Percentiles rank a stretch among this genome's conserved stretches.
phyloP scores from a whole-genome alignment of 1,139 yeast species.

The Magnusiomyces magnusii region DNA sequence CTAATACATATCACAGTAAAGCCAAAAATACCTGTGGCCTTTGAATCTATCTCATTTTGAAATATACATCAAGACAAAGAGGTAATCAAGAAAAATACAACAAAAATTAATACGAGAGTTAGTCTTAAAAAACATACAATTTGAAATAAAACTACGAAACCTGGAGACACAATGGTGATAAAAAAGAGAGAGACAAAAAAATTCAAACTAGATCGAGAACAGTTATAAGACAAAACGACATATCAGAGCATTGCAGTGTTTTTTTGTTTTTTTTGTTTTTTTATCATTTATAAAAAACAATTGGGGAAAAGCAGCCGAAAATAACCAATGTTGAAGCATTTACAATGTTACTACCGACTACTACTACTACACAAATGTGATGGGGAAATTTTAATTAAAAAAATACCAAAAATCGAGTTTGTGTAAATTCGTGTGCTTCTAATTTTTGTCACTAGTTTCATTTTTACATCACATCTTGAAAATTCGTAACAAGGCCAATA shows the following conservation, averaged over 20 bases:
- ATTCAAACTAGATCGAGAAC: background rate
- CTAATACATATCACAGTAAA: background rate
- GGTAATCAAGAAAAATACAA: background rate
- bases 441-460: no score
- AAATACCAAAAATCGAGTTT: no score
- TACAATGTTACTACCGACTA: background rate
- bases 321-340: background rate
- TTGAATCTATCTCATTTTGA: background rate
- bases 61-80: background rate
- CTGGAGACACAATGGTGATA: no score
- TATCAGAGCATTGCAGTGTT: background rate
- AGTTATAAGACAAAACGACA: background rate
- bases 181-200: background rate
- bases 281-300: background rate
- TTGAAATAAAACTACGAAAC: no score
- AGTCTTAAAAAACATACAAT: background rate
- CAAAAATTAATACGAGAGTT: background rate
- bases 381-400: no score
- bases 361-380: background rate
- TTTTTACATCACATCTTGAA: no score
- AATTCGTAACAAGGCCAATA: no score
- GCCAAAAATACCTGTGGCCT: background rate
- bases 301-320: background rate
- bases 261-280: background rate
- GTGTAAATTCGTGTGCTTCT: no score